phyloP scores from a whole-genome alignment of 1,139 yeast genomes.

The Nematodospora anomalae region DNA sequence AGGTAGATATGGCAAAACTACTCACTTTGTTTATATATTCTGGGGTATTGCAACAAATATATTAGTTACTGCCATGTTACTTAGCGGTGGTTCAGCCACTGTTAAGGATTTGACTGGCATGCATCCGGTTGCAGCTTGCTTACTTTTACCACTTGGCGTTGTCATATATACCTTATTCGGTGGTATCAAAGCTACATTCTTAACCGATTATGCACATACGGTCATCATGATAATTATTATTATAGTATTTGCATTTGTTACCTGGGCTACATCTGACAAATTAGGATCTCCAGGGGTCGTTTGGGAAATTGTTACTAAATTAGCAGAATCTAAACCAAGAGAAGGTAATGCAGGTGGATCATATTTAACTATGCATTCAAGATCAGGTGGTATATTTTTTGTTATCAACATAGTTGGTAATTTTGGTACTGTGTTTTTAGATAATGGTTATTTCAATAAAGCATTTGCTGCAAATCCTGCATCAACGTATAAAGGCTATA shows the following conservation, averaged over 20 bases:
- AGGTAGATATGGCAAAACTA: conserved; percentile 52
- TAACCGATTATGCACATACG: conserved; percentile 84
- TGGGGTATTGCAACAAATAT: conserved; percentile 87
- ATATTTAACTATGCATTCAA: conserved; percentile 76
- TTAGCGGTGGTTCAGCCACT: conserved; percentile 85
- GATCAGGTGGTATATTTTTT: conserved; percentile 77
- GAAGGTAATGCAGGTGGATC: conserved; percentile 77
- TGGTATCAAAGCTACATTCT: conserved; percentile 86
- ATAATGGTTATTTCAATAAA: conserved; percentile 87
- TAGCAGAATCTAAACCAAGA: conserved; percentile 60
- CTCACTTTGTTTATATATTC: conserved; percentile 69
- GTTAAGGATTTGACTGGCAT: conserved; percentile 78
- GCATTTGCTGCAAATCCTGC: conserved; percentile 86
- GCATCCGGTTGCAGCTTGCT: conserved; percentile 78
- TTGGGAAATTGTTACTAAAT: conserved; percentile 64
- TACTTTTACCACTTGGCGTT: conserved; percentile 80
- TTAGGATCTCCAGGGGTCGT: conserved; percentile 83
- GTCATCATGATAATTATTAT: conserved; percentile 60
- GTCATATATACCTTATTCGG: conserved; percentile 82
- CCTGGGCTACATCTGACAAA: conserved; percentile 58
- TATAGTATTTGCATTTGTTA: conserved; percentile 60
- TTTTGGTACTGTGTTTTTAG: conserved; percentile 86
- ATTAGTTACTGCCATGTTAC: conserved; percentile 82
- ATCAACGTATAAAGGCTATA: conserved; percentile 86
- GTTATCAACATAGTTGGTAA: conserved; percentile 83